Conservation (phyloP, 83 land plant species). For the Picea abies region DNA sequence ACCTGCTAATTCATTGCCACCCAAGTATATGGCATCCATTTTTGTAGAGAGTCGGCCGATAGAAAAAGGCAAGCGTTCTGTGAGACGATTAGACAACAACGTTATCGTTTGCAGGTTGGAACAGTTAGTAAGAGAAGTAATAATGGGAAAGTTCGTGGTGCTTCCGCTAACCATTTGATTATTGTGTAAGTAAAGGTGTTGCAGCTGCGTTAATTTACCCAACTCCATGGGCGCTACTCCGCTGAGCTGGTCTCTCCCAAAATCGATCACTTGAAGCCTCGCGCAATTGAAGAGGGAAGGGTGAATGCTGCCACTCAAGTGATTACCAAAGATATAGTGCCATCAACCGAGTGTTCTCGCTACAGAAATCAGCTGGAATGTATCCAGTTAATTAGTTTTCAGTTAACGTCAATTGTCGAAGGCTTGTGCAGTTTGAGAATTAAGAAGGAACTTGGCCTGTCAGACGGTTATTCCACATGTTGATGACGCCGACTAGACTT, state of each 20-base stretch:
- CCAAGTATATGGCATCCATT: slow-evolving; percentile 15
- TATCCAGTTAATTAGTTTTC: slow-evolving; percentile 16
- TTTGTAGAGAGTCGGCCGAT: slow-evolving; percentile 6
- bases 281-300: background rate
- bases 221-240: background rate
- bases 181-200: too few relatives aligned
- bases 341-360: background rate
- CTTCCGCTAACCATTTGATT: too few relatives aligned
- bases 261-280: background rate
- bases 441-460: slow-evolving; percentile 23
- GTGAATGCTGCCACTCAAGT: background rate
- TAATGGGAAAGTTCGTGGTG: slow-evolving; percentile 1
- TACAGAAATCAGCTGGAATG: background rate
- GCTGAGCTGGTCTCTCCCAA: background rate
- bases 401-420: slow-evolving; percentile 14
- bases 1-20: background rate
- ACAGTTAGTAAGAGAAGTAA: slow-evolving; percentile 7
- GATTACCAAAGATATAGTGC: background rate
- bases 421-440: slow-evolving; percentile 17
- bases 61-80: slow-evolving; percentile 24
- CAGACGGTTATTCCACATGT: slow-evolving; percentile 8
- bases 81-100: slow-evolving; percentile 16
- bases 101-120: background rate
- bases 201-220: background rate
- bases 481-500: background rate